Base-by-base conservation (phyloP, 805 yeast species). In the Metschnikowia bowlesiae region DNA sequence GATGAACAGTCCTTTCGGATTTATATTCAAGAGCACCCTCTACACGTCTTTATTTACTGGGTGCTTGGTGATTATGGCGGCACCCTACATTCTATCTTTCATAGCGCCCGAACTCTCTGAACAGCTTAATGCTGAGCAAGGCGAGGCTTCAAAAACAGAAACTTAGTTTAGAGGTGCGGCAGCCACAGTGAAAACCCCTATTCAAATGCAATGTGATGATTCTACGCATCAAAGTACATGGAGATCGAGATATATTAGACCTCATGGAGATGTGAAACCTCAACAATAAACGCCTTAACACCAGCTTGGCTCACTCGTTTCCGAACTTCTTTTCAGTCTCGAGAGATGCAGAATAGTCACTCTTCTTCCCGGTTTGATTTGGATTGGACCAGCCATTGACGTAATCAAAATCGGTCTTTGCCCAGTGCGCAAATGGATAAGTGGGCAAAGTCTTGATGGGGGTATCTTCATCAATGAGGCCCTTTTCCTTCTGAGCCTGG, bases 401-500 rank as follows among this genome's bases (percentile, higher is more conserved):
- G 40, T 55, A 63, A 53, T 73, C 75, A 55, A 66, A 73, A 53
- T 70, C 72, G 8, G 75, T 69, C 46, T 70, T 61, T 5, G 65
- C 74, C 77, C 77, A 83, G 58, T 77, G 73, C 1, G 88, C 87
- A 70, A 83, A 83, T 33, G 89, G 89, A 59, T 83, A 83, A 2
- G 81, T 69, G 16, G 83, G 80, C 44, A 76, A 60, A 0, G 88
- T 83, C 57, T 75, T 80, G 26, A 83, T 53, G 2, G 85, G 85
- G 0, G 82, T 75, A 18, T 82, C 84, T 37, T 74, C 73, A 2
- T 58, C 61, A 16, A 84, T 83, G 8, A 84, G 53, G 0, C 86
- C 86, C 51, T 68, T 49, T 16, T 81, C 81, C 13, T 76, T 64
- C 63, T 85, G 91, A 47, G 85, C 72, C 53, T 80, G 65, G 42